phyloP scores from a whole-genome alignment of 495 filamentous ascomycete species.

The Annulohypoxylon bovei region DNA sequence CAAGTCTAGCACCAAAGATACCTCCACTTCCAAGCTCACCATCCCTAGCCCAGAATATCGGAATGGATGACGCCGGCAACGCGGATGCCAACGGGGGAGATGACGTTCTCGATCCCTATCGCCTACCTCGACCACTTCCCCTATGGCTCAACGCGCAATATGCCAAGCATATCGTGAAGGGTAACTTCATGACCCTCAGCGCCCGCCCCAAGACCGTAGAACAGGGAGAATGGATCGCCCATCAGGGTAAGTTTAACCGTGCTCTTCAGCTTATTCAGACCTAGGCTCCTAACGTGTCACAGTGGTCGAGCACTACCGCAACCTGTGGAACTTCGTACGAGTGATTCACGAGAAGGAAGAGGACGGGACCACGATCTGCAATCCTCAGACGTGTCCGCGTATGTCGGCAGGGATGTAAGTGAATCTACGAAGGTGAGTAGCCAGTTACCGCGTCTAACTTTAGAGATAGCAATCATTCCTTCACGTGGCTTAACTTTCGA shows the following conservation, averaged over 20 bases:
- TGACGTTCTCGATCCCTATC: conserved; percentile 60
- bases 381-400: conserved; percentile 80
- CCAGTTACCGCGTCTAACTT: conserved; percentile 26
- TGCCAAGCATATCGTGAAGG: conserved; percentile 87
- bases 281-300: conserved; percentile 35
- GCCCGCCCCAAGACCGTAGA: conserved; percentile 89
- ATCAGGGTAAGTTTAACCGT: conserved; percentile 74
- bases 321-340: conserved; percentile 83
- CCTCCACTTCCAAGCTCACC: conserved; percentile 69
- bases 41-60: conserved; percentile 62
- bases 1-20: conserved; percentile 60
- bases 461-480: conserved; percentile 74
- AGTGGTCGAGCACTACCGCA: conserved; percentile 92
- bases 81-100: conserved; percentile 60
- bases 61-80: conserved; percentile 58
- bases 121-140: conserved; percentile 59
- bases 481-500: conserved; percentile 84
- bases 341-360: conserved; percentile 82
- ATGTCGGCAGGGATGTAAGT: conserved; percentile 93
- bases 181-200: conserved; percentile 94
- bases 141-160: conserved; percentile 81
- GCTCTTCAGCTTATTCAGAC: neutral
- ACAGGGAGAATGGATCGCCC: conserved; percentile 91
- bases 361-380: conserved; percentile 79
- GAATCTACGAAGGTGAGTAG: neutral